phyloP scores from a whole-genome alignment of 2,329 filamentous ascomycete genomes.

The Canariomyces notabilis region DNA sequence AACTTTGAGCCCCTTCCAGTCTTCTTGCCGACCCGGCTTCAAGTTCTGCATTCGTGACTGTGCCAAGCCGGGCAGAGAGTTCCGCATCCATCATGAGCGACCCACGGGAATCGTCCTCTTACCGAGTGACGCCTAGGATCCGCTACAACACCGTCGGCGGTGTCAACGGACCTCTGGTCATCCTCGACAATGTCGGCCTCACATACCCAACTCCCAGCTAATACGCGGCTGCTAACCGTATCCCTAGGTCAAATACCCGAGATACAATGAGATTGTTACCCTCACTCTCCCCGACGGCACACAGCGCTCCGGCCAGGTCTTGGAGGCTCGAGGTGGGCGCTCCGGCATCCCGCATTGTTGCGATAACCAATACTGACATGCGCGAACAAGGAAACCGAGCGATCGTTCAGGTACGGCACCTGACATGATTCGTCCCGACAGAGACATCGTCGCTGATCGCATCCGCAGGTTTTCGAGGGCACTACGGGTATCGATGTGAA shows the following conservation, averaged over 20 bases:
- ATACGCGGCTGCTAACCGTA: constrained; percentile 22
- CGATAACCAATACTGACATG: constrained; percentile 3
- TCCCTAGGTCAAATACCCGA: constrained; percentile 86
- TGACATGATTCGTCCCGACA: not conserved
- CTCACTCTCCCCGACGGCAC: constrained; percentile 94
- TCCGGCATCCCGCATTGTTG: constrained; percentile 19
- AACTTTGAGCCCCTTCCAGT: not conserved
- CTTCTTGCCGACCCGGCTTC: constrained; percentile 16
- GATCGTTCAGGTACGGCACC: constrained; percentile 75
- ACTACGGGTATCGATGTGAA: constrained; percentile 97
- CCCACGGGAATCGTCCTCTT: constrained; percentile 55
- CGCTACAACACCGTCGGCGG: constrained; percentile 98
- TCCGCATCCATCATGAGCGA: constrained; percentile 43
- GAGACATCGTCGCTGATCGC: constrained; percentile 25
- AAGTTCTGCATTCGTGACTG: constrained; percentile 13
- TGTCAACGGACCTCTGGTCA: constrained; percentile 96
- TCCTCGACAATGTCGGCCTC: constrained; percentile 80
- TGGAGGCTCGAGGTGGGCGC: constrained; percentile 84
- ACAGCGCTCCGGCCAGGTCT: constrained; percentile 86
- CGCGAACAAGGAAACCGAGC: constrained; percentile 70
- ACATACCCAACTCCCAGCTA: constrained; percentile 12
- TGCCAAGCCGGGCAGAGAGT: not conserved
- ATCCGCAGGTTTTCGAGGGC: constrained; percentile 83
- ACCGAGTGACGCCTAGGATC: constrained; percentile 58
- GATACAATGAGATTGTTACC: constrained; percentile 96